A percentile compares a stretch with the other conserved stretches of the same genome.
Evolutionary conservation across 2,329 filamentous ascomycete genomes (phyloP).

Genomic region (Stemphylium beticola): DNA sequence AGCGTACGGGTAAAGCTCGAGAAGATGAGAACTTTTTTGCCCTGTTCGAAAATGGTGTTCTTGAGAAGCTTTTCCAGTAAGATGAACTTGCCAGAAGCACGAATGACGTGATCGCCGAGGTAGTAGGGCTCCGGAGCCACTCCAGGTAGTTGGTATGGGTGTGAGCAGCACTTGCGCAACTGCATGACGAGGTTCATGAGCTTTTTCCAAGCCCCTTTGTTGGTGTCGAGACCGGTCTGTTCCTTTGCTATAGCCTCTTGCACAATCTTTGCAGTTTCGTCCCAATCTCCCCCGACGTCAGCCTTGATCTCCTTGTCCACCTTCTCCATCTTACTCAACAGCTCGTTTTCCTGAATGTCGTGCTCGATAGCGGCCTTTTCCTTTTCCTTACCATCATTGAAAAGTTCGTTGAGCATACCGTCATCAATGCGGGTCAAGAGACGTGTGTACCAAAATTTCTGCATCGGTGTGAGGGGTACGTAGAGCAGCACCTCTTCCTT

Average conservation of each 20-base stretch:
- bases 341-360: conserved; percentile 46
- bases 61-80: conserved; percentile 60
- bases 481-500: conserved; percentile 65
- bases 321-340: conserved; percentile 42
- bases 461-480: conserved; percentile 64
- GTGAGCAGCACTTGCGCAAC: conserved; percentile 61
- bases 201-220: conserved; percentile 54
- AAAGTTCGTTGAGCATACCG: conserved; percentile 59
- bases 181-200: conserved; percentile 64
- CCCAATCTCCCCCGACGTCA: conserved; percentile 48
- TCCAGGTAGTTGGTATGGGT: conserved; percentile 59
- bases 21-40: conserved; percentile 65
- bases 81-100: conserved; percentile 63
- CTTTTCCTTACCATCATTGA: conserved; percentile 56
- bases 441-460: conserved; percentile 64
- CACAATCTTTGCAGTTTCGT: conserved; percentile 91
- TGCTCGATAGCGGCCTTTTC: conserved; percentile 48
- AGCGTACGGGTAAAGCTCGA: conserved; percentile 61
- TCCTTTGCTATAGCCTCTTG: conserved; percentile 73
- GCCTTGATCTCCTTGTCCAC: conserved; percentile 37
- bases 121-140: conserved; percentile 56
- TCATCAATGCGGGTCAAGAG: conserved; percentile 63
- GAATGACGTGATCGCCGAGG: conserved; percentile 56
- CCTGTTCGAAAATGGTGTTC: conserved; percentile 56
- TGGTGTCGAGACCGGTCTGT: conserved; percentile 35